Evolutionary conservation across 2,329 filamentous ascomycete genomes (phyloP).

Genomic region (Pseudomassariella vexata): DNA sequence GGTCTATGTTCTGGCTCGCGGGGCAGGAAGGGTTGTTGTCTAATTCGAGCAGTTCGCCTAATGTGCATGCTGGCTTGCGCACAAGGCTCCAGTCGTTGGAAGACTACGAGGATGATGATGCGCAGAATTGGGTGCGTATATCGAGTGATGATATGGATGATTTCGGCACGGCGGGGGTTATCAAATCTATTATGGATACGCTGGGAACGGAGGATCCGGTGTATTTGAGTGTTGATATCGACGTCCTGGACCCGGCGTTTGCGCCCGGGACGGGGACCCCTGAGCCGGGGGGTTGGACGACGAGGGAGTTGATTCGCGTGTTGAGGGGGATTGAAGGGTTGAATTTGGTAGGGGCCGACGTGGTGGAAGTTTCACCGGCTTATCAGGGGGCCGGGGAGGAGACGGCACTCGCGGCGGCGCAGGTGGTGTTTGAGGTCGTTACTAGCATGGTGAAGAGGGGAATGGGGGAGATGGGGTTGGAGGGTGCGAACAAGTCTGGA

Average conservation of each 20-base stretch:
- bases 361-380: constrained; percentile 82
- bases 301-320: constrained; percentile 78
- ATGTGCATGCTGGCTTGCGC: constrained; percentile 77
- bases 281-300: constrained; percentile 88
- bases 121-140: constrained; percentile 75
- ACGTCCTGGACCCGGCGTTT: constrained; percentile 63
- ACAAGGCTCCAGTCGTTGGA: constrained; percentile 65
- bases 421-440: constrained; percentile 81
- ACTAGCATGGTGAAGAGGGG: constrained; percentile 65
- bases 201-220: constrained; percentile 73
- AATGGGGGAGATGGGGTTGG: constrained; percentile 19
- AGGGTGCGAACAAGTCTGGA: constrained; percentile 7
- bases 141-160: constrained; percentile 86
- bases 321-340: constrained; percentile 74
- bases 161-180: constrained; percentile 64
- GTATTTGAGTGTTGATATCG: constrained; percentile 73
- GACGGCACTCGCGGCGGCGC: constrained; percentile 76
- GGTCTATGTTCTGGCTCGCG: constrained; percentile 88
- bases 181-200: constrained; percentile 62
- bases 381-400: constrained; percentile 78
- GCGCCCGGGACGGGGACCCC: constrained; percentile 80
- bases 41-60: constrained; percentile 62
- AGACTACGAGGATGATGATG: constrained; percentile 66
- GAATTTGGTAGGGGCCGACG: constrained; percentile 83
- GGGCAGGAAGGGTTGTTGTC: constrained; percentile 73